Percentiles rank a stretch among this genome's conserved stretches.
These are phyloP conservation scores for Fusarium pseudonygamai DNA, from an alignment of 2,329 filamentous ascomycete species.

Conservation along the genomic window DNA sequence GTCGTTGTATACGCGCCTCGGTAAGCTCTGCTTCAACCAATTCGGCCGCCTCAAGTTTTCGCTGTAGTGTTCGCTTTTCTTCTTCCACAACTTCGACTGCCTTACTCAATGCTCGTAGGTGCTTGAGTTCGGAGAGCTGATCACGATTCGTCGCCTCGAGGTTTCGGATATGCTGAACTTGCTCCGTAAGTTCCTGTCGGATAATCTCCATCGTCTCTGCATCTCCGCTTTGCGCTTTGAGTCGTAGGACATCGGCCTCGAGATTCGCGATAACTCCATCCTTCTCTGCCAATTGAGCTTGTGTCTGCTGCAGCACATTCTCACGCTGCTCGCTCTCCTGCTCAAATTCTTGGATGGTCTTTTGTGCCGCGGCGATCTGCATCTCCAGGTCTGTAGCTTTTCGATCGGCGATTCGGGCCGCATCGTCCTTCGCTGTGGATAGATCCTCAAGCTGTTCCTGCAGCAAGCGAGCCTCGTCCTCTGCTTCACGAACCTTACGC, in stretches of 20 bases:
- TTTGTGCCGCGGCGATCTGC: conserved; percentile 57
- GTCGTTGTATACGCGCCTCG: conserved; percentile 83
- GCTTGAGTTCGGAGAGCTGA: conserved; percentile 80
- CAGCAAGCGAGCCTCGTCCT: conserved; percentile 77
- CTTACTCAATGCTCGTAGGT: conserved; percentile 81
- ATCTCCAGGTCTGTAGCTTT: conserved; percentile 64
- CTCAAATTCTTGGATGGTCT: conserved; percentile 65
- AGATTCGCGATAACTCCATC: conserved; percentile 77
- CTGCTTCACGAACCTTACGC: conserved; percentile 72
- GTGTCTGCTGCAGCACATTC: conserved; percentile 65
- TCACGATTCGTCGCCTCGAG: conserved; percentile 85
- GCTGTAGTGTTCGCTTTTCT: conserved; percentile 86
- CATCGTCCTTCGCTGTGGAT: conserved; percentile 71
- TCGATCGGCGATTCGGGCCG: conserved; percentile 68
- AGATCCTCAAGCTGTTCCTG: conserved; percentile 86
- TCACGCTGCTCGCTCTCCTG: conserved; percentile 67
- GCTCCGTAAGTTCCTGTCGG: conserved; percentile 87
- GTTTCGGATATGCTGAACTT: conserved; percentile 88
- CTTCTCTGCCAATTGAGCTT: conserved; percentile 73
- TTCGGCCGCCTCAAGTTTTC: conserved; percentile 78
- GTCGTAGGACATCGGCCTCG: conserved; percentile 82
- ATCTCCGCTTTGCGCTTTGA: conserved; percentile 89
- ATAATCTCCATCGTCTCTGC: conserved; percentile 86
- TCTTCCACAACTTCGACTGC: conserved; percentile 95
- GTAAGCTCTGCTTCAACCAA: conserved; percentile 78